Conservation (phyloP, 306 rosid genomes). For the Ochetophila trinervis region DNA sequence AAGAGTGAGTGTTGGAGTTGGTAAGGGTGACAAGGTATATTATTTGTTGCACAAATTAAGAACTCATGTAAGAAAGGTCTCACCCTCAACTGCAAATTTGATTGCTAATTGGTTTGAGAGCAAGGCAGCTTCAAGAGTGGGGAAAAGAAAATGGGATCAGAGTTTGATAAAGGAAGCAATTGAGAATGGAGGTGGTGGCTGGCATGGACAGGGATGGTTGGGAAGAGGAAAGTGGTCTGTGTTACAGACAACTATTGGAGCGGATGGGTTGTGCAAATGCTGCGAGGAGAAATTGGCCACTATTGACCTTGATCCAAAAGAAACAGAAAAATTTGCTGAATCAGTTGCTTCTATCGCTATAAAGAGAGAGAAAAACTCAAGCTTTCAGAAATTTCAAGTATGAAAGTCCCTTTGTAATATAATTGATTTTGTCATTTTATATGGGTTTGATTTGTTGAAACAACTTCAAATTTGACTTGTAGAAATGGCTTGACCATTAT, state of each 20-base stretch:
- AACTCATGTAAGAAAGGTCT: constrained; percentile 60
- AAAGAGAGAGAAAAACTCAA: constrained; percentile 59
- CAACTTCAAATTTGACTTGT: constrained; percentile 32
- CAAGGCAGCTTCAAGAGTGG: constrained; percentile 66
- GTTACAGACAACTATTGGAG: constrained; percentile 49
- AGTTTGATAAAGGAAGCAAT: constrained; percentile 47
- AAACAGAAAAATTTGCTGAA: constrained; percentile 80
- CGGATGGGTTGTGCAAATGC: constrained; percentile 74
- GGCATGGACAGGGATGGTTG: constrained; percentile 98
- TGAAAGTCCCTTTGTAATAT: constrained; percentile 24
- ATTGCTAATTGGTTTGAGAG: constrained; percentile 66
- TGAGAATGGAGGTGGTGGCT: constrained; percentile 87
- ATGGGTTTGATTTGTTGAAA: constrained; percentile 15
- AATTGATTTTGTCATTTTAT: constrained; percentile 16
- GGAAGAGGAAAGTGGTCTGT: constrained; percentile 83
- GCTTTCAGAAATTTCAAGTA: constrained; percentile 89
- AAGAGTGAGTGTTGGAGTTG: constrained; percentile 49
- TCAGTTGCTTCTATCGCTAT: constrained; percentile 80
- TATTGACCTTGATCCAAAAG: constrained; percentile 87
- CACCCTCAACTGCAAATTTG: constrained; percentile 52
- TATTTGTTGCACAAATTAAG: constrained; percentile 81
- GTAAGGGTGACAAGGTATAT: constrained; percentile 67
- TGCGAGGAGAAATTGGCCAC: constrained; percentile 67
- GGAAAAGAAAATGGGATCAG: constrained; percentile 72
- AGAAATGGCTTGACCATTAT: constrained; percentile 85